Conservation (phyloP, 208 protist species). For the Trypanosoma rangeli region DNA sequence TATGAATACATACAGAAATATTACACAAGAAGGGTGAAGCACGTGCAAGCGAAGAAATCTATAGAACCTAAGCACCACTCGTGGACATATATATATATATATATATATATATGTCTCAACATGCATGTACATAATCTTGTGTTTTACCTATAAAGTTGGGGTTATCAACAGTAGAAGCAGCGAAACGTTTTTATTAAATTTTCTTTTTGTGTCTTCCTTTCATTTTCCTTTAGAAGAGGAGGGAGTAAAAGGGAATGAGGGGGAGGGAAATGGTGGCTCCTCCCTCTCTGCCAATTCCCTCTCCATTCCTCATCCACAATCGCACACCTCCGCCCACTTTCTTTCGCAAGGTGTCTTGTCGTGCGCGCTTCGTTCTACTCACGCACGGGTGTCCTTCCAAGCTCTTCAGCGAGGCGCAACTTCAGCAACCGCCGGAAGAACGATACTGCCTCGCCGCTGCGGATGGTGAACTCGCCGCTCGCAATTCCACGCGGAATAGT, state of each 20-base stretch:
- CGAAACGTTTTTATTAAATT: background rate
- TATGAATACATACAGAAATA: slow-evolving; percentile 2
- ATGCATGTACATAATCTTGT: background rate
- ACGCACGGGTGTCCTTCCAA: slow-evolving; percentile 1
- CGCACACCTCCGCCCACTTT: background rate
- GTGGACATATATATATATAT: slow-evolving; percentile 17
- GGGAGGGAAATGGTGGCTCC: background rate
- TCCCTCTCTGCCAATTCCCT: background rate
- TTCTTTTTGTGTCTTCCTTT: background rate
- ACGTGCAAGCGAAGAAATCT: slow-evolving; percentile 10
- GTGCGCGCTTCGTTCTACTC: background rate
- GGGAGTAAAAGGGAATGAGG: too few species aligned
- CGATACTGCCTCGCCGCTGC: slow-evolving; percentile 16
- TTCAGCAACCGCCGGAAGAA: slow-evolving; percentile 20
- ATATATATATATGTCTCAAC: slow-evolving; percentile 1
- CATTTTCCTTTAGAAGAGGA: background rate
- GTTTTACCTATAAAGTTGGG: background rate
- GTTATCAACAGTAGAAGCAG: background rate
- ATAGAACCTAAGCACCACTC: background rate
- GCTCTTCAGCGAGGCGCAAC: slow-evolving; percentile 13
- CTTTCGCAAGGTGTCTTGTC: background rate
- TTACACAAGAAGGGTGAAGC: slow-evolving; percentile 11
- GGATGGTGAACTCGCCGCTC: slow-evolving; percentile 16
- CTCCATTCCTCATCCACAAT: background rate
- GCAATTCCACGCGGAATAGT: slow-evolving; percentile 11